Evolutionary conservation across 2,329 filamentous ascomycete genomes (phyloP), one percentile per base, ranked within the genome.

Genomic region (Magnaporthales sp.): DNA sequence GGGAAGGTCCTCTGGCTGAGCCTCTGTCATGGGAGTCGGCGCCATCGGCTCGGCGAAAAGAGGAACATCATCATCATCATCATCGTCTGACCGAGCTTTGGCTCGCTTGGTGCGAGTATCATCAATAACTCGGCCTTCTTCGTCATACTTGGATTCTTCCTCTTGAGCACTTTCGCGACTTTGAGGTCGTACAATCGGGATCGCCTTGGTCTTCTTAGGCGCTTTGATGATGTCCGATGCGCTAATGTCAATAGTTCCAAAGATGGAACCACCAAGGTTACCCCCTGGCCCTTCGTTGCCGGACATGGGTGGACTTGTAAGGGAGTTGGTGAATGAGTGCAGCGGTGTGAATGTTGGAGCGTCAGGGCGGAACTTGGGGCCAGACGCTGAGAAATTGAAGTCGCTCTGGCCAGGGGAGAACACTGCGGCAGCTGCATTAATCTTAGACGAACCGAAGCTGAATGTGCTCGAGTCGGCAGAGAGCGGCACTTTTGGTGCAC

Each of bases 101-200:
- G 87, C 87, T 74, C 93, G 88, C 82, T 97, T 97, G 73, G 88
- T 81, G 56, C 92, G 87, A 26, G 86, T 87, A 67, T 89, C 85
- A 67, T 91, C 86, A n/a, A 81, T 82, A 24, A 84, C 77, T 29
- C 87, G 86, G 19, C 88, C 88, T 68, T 89, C 83, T 3, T 84
- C 81, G 68, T 87, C 86, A 67, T 90, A 75, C 7, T 70, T 68
- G 0, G 68, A 67, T n/a, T 69, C 72, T 30, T 75, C 74, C 10
- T 75, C 70, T 32, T 72, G 70, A 1, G 75, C 74, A 19, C 77
- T 74, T 1, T 75, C 77, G 71, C 80, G 87, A 71, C 81, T 87
- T 67, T 87, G 82, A 1, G 91, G 91, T 54, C 83, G 83, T 10
- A 94, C 78, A 69, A 97, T 96, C 0, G 93, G 91, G 66, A 97